Evolutionary conservation across 2,329 filamentous ascomycete genomes (phyloP).

Genomic region (Sporothrix phasma): DNA sequence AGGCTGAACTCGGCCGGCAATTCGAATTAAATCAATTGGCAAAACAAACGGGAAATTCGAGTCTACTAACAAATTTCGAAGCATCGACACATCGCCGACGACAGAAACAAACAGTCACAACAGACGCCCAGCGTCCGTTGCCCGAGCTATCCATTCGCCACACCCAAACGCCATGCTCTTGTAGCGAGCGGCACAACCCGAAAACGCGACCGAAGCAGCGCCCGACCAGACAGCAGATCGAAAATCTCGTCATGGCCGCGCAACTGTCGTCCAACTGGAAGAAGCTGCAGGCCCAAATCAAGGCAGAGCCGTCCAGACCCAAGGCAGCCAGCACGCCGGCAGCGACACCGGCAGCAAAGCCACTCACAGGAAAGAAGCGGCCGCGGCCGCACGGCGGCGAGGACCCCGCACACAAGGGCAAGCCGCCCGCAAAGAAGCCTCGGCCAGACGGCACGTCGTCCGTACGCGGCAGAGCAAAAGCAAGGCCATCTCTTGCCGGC

Average conservation of each 20-base stretch:
- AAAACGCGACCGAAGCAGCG: not conserved
- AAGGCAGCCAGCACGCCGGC: constrained; percentile 18
- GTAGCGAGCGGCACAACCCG: not conserved
- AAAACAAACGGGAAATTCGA: constrained; percentile 1
- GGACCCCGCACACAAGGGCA: constrained; percentile 24
- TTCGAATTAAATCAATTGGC: not conserved
- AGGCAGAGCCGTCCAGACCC: constrained; percentile 34
- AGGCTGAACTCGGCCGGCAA: not conserved
- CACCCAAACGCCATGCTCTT: not conserved
- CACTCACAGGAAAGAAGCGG: constrained; percentile 23
- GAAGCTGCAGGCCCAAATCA: constrained; percentile 56
- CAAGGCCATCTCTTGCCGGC: not conserved
- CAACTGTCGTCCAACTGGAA: constrained; percentile 66
- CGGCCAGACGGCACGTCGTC: not conserved
- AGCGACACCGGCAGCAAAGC: constrained; percentile 22
- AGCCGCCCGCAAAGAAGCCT: constrained; percentile 17
- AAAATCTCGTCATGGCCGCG: constrained; percentile 30
- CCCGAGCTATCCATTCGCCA: not conserved
- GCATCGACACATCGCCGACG: not conserved
- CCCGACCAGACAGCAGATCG: not conserved
- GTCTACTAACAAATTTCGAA: not conserved
- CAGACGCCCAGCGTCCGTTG: not conserved
- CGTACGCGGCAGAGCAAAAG: not conserved
- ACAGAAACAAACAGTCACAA: not conserved
- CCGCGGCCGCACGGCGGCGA: constrained; percentile 27